phyloP scores from a whole-genome alignment of 495 filamentous ascomycete genomes.

The Penicillium macrosclerotiorum region DNA sequence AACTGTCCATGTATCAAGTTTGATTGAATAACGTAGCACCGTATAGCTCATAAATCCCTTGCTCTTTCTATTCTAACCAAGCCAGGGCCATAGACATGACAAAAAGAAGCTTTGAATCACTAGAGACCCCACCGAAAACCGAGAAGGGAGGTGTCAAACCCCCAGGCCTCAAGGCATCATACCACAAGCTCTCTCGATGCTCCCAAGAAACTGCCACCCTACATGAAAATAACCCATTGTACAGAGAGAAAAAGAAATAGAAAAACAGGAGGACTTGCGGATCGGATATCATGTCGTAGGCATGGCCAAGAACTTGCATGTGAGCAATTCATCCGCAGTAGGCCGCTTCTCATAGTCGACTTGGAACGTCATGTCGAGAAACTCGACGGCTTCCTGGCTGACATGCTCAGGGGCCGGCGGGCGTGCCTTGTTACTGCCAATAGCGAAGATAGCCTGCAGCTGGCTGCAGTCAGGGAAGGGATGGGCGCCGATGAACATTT shows the following conservation, averaged over 20 bases:
- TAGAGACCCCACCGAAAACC: too few species aligned
- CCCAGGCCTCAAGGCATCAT: too few species aligned
- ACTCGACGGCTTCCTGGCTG: slow-evolving; percentile 79
- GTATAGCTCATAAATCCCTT: too few species aligned
- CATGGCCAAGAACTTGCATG: slow-evolving; percentile 70
- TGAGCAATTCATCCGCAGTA: slow-evolving; percentile 83
- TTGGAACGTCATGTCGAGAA: slow-evolving; percentile 89
- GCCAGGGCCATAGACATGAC: neutral
- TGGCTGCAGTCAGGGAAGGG: slow-evolving; percentile 97
- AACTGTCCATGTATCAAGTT: too few species aligned
- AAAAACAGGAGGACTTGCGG: neutral
- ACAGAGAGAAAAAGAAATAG: slow-evolving; percentile 10
- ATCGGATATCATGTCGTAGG: slow-evolving; percentile 43
- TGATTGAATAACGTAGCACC: too few species aligned
- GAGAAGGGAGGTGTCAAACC: too few species aligned
- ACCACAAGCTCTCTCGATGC: too few species aligned
- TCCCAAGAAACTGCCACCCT: too few species aligned
- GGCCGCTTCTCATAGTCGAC: slow-evolving; percentile 90
- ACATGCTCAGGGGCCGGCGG: slow-evolving; percentile 88
- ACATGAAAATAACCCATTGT: slow-evolving; percentile 18
- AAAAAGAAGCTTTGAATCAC: too few species aligned
- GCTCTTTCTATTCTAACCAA: too few species aligned
- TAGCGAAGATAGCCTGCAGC: slow-evolving; percentile 97
- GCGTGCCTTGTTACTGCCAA: slow-evolving; percentile 80
- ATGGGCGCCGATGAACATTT: slow-evolving; percentile 98